Evolutionary conservation across 2,329 filamentous ascomycete genomes (phyloP), one percentile per base, ranked within the genome.

Genomic region (Amauroascus niger): DNA sequence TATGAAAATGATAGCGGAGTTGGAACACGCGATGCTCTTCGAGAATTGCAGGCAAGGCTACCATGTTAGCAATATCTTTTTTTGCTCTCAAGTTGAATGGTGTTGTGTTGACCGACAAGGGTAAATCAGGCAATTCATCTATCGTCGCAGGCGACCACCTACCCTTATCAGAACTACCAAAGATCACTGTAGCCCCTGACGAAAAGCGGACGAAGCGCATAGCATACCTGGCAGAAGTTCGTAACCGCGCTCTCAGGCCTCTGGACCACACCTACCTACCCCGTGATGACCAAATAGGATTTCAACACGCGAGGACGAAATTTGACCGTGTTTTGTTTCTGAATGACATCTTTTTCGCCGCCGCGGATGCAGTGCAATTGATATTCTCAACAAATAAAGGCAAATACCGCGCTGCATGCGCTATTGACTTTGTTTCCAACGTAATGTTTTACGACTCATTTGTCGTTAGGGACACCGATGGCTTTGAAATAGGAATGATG

Each of bases 371-470:
- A 2, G 71, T 76, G 4, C 79, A 83, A 57, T 71, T 83, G 4
- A 71, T 89, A 7, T 86, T 76, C 61, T 79, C 79, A 1, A 82
- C 80, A 4, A 79, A 82, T 58, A 66, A 71, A 18, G 72, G 77
- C 52, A 65, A 74, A 46, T 89, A 88, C 62, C 78, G 83, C 11
- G 82, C 84, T 2, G 84, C 83, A 1, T 89, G 86, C 63, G 83
- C 83, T 0, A 75, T 86, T n/a, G 86, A 90, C 69, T 88, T 84
- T 63, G 81, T 83, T 32, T 28, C 39, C 63, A 80, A 82, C 58
- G 80, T 87, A 68, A 83, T 86, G 58, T 87, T 85, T 64, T 89
- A 90, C 66, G 86, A 90, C 66, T 82, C 84, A 0, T 88, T 85
- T 67, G 86, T 86, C 1, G 83, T 82, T 26, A 76, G 86, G 18